phyloP scores from a whole-genome alignment of 768 basidiomycete species.

The Mycena maculata region DNA sequence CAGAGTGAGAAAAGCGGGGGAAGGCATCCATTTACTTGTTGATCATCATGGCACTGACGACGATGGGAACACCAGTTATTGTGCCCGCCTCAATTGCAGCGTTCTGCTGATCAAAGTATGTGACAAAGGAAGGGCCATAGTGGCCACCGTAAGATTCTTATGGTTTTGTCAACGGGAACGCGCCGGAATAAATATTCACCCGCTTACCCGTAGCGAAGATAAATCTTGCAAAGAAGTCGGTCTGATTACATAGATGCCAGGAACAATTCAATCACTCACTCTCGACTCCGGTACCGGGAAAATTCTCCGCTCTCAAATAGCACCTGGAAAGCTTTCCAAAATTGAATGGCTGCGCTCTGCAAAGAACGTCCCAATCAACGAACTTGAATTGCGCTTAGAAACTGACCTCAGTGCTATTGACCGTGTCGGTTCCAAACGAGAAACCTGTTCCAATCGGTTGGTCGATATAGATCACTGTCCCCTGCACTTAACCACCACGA shows the following conservation, averaged over 20 bases:
- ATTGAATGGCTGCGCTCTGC: conserved; percentile 61
- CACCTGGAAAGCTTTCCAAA: conserved; percentile 74
- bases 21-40: conserved; percentile 57
- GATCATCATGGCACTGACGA: conserved; percentile 72
- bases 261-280: conserved; percentile 51
- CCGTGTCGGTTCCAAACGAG: conserved; percentile 66
- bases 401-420: conserved; percentile 61
- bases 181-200: not conserved
- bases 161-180: not conserved
- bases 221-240: conserved; percentile 52
- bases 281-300: conserved; percentile 60
- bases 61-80: conserved; percentile 61
- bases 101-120: conserved; percentile 74
- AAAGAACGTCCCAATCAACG: not conserved
- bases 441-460: conserved; percentile 77
- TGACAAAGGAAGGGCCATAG: conserved; percentile 73
- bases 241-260: not conserved
- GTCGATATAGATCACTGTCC: conserved; percentile 74
- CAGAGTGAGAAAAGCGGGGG: not conserved
- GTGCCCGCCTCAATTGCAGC: conserved; percentile 56
- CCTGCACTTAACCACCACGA: not conserved
- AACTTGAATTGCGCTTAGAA: not conserved
- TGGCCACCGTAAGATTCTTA: conserved; percentile 75
- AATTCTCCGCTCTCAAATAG: conserved; percentile 69
- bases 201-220: conserved; percentile 61